Percentiles rank a stretch among this genome's conserved stretches.
phyloP scores from a whole-genome alignment of 1,284 basidiomycete species.

The Leccinum solheimii region DNA sequence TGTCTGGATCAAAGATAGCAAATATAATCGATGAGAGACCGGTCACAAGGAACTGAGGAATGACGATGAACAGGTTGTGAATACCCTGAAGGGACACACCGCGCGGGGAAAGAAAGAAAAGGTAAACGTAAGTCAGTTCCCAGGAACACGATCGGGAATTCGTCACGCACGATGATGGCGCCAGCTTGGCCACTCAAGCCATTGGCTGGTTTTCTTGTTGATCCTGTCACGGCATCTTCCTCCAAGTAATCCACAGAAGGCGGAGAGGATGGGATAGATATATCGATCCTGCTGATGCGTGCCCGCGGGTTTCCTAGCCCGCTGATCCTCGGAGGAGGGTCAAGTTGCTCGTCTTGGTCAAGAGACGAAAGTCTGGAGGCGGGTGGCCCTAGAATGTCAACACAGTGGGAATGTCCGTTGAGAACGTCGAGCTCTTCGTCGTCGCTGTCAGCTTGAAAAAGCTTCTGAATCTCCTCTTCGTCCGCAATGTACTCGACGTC shows the following conservation, averaged over 20 bases:
- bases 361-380: conserved; percentile 4
- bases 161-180: conserved; percentile 72
- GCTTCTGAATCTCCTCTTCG: conserved; percentile 23
- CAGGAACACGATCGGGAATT: conserved; percentile 3
- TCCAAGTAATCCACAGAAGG: conserved; percentile 4
- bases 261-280: conserved; percentile 10
- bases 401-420: not conserved
- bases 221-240: conserved; percentile 9
- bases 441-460: conserved; percentile 21
- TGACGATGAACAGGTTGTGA: conserved; percentile 88
- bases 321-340: conserved; percentile 8
- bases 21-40: conserved; percentile 68
- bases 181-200: conserved; percentile 79
- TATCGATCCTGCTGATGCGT: conserved; percentile 24
- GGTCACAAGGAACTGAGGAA: conserved; percentile 71
- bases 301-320: conserved; percentile 21
- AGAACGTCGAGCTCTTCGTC: conserved; percentile 12
- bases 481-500: conserved; percentile 32
- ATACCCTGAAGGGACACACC: conserved; percentile 61
- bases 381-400: not conserved
- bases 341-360: conserved; percentile 11
- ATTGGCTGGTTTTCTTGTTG: conserved; percentile 11
- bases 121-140: conserved; percentile 1
- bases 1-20: conserved; percentile 60
- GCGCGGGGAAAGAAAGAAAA: not conserved